These are phyloP conservation scores for Graphilbum sp. DNA, from an alignment of 2,329 filamentous ascomycete genomes.

Conservation along the genomic window DNA sequence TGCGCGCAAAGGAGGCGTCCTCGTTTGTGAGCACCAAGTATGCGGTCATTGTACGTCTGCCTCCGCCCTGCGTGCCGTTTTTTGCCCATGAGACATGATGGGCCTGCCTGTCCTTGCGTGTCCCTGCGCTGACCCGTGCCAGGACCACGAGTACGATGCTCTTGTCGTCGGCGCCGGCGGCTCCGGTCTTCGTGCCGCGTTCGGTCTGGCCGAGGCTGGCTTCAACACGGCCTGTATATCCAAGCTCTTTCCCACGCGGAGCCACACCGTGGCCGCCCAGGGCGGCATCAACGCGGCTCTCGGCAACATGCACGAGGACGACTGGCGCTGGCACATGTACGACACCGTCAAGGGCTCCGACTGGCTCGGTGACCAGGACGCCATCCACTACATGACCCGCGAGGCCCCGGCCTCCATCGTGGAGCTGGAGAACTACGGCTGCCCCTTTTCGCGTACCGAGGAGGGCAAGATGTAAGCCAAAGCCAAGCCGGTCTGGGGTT, in stretches of 20 bases:
- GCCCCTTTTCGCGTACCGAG: slow-evolving; percentile 90
- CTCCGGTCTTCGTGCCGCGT: slow-evolving; percentile 65
- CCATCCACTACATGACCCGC: slow-evolving; percentile 96
- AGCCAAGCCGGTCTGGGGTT: too few species aligned
- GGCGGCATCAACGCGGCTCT: slow-evolving; percentile 80
- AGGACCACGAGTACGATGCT: slow-evolving; percentile 98
- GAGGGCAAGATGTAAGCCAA: slow-evolving; percentile 83
- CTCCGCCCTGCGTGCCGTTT: too few species aligned
- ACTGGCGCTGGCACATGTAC: slow-evolving; percentile 99
- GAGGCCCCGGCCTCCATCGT: slow-evolving; percentile 84
- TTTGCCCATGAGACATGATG: too few species aligned
- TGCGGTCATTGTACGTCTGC: slow-evolving; percentile 75
- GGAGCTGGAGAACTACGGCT: slow-evolving; percentile 94
- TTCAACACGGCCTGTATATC: slow-evolving; percentile 82
- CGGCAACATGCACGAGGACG: slow-evolving; percentile 94
- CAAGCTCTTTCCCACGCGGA: slow-evolving; percentile 75
- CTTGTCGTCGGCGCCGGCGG: slow-evolving; percentile 81
- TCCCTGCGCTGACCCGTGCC: too few species aligned
- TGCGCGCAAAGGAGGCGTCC: slow-evolving; percentile 86
- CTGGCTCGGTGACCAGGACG: slow-evolving; percentile 94
- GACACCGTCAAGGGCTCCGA: slow-evolving; percentile 96
- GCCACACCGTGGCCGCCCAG: slow-evolving; percentile 67
- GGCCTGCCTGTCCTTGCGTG: too few species aligned
- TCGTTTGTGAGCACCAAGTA: slow-evolving; percentile 81
- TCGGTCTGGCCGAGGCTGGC: slow-evolving; percentile 73